phyloP scores from a whole-genome alignment of 352 stramenopile species.

The Pythium chondricola region DNA sequence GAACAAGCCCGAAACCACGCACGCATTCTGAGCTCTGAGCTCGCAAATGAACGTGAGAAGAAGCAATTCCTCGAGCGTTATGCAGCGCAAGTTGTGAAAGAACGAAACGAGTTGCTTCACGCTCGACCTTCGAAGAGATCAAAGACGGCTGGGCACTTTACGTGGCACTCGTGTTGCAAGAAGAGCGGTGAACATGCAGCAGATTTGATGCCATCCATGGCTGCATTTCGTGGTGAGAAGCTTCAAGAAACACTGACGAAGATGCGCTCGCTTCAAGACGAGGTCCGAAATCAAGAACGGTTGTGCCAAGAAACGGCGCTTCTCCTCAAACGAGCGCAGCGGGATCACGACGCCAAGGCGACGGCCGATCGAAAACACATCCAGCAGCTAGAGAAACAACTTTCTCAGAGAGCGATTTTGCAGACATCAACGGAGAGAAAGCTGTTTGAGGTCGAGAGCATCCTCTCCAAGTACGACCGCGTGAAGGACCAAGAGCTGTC shows the following conservation, averaged over 20 bases:
- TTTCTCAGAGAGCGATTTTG: slow-evolving; percentile 59
- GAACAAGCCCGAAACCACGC: slow-evolving; percentile 64
- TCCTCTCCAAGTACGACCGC: slow-evolving; percentile 42
- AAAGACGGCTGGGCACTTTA: slow-evolving; percentile 33
- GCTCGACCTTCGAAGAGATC: slow-evolving; percentile 29
- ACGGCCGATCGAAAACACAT: slow-evolving; percentile 55
- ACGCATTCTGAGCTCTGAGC: slow-evolving; percentile 44
- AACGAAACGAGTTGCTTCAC: slow-evolving; percentile 77
- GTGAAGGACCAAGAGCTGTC: slow-evolving; percentile 41
- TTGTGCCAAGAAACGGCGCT: slow-evolving; percentile 57
- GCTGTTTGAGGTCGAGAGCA: slow-evolving; percentile 62
- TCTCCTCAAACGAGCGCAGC: slow-evolving; percentile 64
- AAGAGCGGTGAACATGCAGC: slow-evolving; percentile 60
- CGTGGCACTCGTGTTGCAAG: slow-evolving; percentile 81
- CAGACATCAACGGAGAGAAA: slow-evolving; percentile 60
- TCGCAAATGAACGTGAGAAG: slow-evolving; percentile 54
- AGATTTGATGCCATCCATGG: slow-evolving; percentile 68
- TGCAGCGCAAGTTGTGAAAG: slow-evolving; percentile 77
- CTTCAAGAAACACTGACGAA: slow-evolving; percentile 51
- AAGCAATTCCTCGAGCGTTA: slow-evolving; percentile 79
- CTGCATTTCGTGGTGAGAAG: slow-evolving; percentile 67
- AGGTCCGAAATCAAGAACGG: slow-evolving; percentile 55
- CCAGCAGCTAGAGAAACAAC: slow-evolving; percentile 67
- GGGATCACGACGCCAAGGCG: slow-evolving; percentile 64
- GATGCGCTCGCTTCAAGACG: slow-evolving; percentile 44